Conservation (phyloP, 306 rosid genomes). For the Quercus berberidifolia region DNA sequence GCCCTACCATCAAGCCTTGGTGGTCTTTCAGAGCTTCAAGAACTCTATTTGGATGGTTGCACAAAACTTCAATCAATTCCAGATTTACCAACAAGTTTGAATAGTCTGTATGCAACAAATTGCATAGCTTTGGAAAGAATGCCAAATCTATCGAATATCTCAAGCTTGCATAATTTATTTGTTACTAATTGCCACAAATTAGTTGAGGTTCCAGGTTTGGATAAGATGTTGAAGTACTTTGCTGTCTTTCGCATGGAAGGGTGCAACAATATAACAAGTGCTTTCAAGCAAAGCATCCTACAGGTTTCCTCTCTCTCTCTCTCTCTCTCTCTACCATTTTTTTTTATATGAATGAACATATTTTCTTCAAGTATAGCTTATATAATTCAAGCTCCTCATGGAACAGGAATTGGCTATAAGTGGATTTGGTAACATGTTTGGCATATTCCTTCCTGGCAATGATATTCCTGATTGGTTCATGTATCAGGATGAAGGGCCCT, state of each 20-base stretch:
- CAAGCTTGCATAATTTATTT: not conserved
- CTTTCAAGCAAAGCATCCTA: conserved; percentile 6
- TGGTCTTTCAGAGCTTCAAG: too few relatives aligned
- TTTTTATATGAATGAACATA: too few relatives aligned
- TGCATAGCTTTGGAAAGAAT: conserved; percentile 2
- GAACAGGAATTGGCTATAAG: too few relatives aligned
- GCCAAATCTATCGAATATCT: conserved; percentile 11
- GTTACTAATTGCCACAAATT: conserved; percentile 15
- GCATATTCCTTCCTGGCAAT: too few relatives aligned
- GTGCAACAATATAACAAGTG: conserved; percentile 14
- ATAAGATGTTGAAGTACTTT: not conserved
- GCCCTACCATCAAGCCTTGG: too few relatives aligned
- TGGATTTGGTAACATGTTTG: too few relatives aligned
- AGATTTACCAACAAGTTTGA: too few relatives aligned
- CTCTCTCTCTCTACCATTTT: too few relatives aligned
- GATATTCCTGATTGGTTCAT: too few relatives aligned
- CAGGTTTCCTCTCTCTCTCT: conserved; percentile 17
- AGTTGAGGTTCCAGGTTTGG: conserved; percentile 21
- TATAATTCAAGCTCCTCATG: too few relatives aligned
- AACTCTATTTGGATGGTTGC: not conserved
- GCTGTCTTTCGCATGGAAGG: not conserved
- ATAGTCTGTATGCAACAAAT: not conserved
- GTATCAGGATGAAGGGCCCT: too few relatives aligned
- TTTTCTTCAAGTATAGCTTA: too few relatives aligned
- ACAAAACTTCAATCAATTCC: not conserved